These are phyloP conservation scores for Globisporangium uncinulatum DNA, from an alignment of 352 stramenopile species.

Conservation along the genomic window DNA sequence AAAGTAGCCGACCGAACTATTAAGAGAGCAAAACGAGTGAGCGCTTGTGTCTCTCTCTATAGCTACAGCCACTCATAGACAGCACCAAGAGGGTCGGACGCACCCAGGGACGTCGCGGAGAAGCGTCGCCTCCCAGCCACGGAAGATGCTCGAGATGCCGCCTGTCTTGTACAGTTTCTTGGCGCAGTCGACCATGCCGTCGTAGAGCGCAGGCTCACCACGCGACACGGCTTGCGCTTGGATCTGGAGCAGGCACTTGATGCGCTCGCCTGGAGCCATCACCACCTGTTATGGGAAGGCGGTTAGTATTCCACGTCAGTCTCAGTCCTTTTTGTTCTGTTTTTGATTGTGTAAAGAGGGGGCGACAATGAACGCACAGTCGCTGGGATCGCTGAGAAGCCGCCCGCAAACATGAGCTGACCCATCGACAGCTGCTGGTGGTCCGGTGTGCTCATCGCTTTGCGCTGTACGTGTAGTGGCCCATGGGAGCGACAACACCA, in stretches of 20 bases:
- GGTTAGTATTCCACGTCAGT: background rate
- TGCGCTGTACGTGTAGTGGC: conserved; percentile 45
- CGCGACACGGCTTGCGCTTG: conserved; percentile 84
- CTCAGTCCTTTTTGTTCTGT: background rate
- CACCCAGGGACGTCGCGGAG: conserved; percentile 92
- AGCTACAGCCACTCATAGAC: background rate
- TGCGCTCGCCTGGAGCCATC: conserved; percentile 95
- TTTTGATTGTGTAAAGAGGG: background rate
- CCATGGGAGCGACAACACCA: background rate
- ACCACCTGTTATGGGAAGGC: conserved; percentile 37
- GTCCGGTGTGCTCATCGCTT: conserved; percentile 47
- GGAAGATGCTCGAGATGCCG: conserved; percentile 92
- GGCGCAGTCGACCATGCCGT: conserved; percentile 93
- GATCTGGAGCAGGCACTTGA: conserved; percentile 95
- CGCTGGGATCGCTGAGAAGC: conserved; percentile 86
- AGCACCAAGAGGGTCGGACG: conserved; percentile 11
- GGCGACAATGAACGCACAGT: conserved; percentile 21
- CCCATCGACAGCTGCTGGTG: conserved; percentile 62
- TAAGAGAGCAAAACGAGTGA: background rate
- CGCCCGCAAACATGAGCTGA: conserved; percentile 88
- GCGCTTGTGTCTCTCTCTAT: background rate
- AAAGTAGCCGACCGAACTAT: conserved; percentile 93
- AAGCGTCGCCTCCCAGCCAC: conserved; percentile 92
- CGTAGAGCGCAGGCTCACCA: conserved; percentile 84
- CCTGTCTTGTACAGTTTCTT: conserved; percentile 91